These are phyloP conservation scores for Plasmodium adleri DNA, from an alignment of 169 alveolate species.

Conservation along the genomic window DNA sequence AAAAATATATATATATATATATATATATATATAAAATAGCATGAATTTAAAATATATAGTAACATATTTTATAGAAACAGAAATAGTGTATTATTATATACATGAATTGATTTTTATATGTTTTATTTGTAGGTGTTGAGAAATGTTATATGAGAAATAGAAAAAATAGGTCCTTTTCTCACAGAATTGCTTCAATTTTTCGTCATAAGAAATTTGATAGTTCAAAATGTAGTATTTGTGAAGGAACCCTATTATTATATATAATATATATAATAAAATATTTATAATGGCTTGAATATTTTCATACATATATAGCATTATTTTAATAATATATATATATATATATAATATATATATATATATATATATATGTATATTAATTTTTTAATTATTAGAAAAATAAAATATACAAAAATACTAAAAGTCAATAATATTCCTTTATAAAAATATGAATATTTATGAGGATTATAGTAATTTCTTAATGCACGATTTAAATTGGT, in stretches of 20 bases:
- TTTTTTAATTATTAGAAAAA: slow-evolving; percentile 14
- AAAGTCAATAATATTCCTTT: slow-evolving; percentile 9
- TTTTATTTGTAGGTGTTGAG: slow-evolving; percentile 17
- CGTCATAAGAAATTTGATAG: slow-evolving; percentile 5
- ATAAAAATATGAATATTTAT: slow-evolving; percentile 20
- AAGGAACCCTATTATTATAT: slow-evolving; percentile 53
- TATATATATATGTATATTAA: not conserved
- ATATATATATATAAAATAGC: no score
- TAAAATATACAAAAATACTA: slow-evolving; percentile 19
- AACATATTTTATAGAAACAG: not conserved
- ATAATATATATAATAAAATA: not conserved
- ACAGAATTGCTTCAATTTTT: not conserved
- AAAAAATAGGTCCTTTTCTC: not conserved
- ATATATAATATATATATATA: not conserved
- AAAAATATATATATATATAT: not conserved
- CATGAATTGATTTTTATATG: not conserved
- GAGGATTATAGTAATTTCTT: slow-evolving; percentile 43
- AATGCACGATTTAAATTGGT: slow-evolving; percentile 71
- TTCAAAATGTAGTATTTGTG: slow-evolving; percentile 30
- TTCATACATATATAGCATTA: no score
- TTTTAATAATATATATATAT: not conserved
- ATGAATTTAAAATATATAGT: no score
- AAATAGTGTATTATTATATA: not conserved
- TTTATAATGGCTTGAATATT: no score
- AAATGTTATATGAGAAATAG: slow-evolving; percentile 11